A percentile compares a stretch with the other conserved stretches of the same genome.
Conservation (phyloP, 2,329 filamentous ascomycete genomes). For the Penicillium hordei region DNA sequence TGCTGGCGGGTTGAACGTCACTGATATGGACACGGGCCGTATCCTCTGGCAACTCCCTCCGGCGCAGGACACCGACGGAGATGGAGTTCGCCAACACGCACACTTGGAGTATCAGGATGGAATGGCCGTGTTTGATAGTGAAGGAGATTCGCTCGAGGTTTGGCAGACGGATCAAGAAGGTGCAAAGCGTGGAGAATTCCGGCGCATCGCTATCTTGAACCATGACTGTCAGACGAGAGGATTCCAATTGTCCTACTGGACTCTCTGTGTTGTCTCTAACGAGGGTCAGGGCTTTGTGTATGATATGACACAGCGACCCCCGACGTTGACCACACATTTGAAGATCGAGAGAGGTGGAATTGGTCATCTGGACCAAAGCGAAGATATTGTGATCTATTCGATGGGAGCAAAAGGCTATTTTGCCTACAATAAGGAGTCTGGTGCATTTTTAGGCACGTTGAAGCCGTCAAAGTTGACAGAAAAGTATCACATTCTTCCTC, state of each 20-base stretch:
- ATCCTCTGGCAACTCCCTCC: slow-evolving; percentile 42
- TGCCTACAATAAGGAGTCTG: slow-evolving; percentile 43
- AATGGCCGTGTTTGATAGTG: slow-evolving; percentile 47
- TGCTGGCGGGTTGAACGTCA: slow-evolving; percentile 47
- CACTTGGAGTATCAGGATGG: slow-evolving; percentile 52
- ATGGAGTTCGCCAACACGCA: slow-evolving; percentile 45
- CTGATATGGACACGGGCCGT: slow-evolving; percentile 47
- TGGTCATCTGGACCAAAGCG: slow-evolving; percentile 48
- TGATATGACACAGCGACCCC: slow-evolving; percentile 41
- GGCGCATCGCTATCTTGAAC: slow-evolving; percentile 40
- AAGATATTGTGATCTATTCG: slow-evolving; percentile 46
- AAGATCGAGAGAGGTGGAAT: slow-evolving; percentile 44
- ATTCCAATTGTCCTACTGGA: slow-evolving; percentile 47
- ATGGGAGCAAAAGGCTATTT: slow-evolving; percentile 47
- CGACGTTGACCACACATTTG: slow-evolving; percentile 36
- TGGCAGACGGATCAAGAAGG: slow-evolving; percentile 44
- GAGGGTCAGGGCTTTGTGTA: slow-evolving; percentile 49
- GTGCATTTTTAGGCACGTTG: slow-evolving; percentile 40
- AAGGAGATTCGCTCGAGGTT: slow-evolving; percentile 48
- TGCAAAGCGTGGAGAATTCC: slow-evolving; percentile 41
- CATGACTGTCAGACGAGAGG: slow-evolving; percentile 48
- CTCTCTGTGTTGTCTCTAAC: slow-evolving; percentile 49
- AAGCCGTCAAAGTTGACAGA: slow-evolving; percentile 36
- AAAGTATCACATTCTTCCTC: slow-evolving; percentile 36
- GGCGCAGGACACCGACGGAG: slow-evolving; percentile 22